Conservation (phyloP, 306 rosid species). For the Ammopiptanthus mongolicus region DNA sequence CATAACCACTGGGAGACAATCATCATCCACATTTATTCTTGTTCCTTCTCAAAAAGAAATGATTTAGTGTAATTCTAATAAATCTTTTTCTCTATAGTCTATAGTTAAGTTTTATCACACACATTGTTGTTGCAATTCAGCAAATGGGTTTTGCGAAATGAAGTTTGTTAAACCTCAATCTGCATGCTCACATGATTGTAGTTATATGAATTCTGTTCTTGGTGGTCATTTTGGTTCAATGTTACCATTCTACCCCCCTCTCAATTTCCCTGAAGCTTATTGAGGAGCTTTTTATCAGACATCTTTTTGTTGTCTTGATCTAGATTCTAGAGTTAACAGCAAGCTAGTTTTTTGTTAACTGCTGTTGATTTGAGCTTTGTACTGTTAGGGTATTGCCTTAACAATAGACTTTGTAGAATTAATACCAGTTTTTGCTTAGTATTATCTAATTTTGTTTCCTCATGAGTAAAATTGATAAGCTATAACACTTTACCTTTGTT, state of each 20-base stretch:
- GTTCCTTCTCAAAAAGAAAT: not conserved
- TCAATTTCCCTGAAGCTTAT: not conserved
- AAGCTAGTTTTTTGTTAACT: not conserved
- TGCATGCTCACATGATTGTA: not conserved
- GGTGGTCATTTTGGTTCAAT: not conserved
- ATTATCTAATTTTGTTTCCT: not conserved
- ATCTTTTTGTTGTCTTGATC: constrained; percentile 3
- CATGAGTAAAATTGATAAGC: not conserved
- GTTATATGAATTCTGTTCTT: constrained; percentile 1
- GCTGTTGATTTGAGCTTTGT: not conserved
- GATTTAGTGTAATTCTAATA: not conserved
- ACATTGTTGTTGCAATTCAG: not conserved
- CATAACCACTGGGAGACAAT: not conserved
- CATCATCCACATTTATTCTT: constrained; percentile 5
- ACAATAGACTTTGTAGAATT: not conserved
- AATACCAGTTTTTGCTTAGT: not conserved
- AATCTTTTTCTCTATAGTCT: not conserved
- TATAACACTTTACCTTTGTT: not conserved
- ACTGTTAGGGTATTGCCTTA: not conserved
- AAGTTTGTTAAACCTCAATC: constrained; percentile 3
- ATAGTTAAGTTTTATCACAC: not conserved
- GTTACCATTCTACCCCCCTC: not conserved
- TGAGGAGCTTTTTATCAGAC: not conserved
- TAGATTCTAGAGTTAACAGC: not conserved
- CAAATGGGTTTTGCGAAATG: not conserved